phyloP scores from a whole-genome alignment of 805 yeast genomes.

The Barnettozyma vustinii region DNA sequence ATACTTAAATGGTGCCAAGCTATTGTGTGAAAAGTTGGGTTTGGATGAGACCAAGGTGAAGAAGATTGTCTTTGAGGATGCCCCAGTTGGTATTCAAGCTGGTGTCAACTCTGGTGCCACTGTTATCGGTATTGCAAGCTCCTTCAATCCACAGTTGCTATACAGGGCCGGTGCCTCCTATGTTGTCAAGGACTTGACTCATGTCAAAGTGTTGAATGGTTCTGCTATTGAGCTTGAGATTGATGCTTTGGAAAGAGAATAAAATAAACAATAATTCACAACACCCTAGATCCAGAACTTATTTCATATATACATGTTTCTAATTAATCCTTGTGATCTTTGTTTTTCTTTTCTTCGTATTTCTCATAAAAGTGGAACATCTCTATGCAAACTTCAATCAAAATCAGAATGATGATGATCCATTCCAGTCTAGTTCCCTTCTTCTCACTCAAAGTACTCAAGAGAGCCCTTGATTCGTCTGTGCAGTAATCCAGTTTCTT shows the following conservation, averaged over 20 bases:
- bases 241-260: constrained; percentile 18
- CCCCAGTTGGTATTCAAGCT: constrained; percentile 84
- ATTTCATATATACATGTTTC: neutral
- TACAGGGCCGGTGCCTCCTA: constrained; percentile 75
- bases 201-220: constrained; percentile 23
- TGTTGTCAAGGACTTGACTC: constrained; percentile 65
- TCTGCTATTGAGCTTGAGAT: constrained; percentile 19
- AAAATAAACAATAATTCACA: neutral
- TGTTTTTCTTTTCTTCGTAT: constrained; percentile 21
- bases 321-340: neutral
- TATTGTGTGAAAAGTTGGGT: constrained; percentile 40
- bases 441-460: constrained; percentile 69
- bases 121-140: constrained; percentile 79
- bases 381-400: constrained; percentile 84
- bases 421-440: constrained; percentile 77
- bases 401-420: constrained; percentile 78
- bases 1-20: constrained; percentile 39
- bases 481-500: constrained; percentile 86
- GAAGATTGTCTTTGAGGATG: constrained; percentile 77
- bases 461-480: constrained; percentile 76
- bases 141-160: constrained; percentile 47
- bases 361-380: constrained; percentile 66
- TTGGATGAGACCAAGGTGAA: constrained; percentile 33
- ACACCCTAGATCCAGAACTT: neutral
- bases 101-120: constrained; percentile 83